phyloP scores from a whole-genome alignment of 495 filamentous ascomycete species.

The Penicillium bovifimosum region DNA sequence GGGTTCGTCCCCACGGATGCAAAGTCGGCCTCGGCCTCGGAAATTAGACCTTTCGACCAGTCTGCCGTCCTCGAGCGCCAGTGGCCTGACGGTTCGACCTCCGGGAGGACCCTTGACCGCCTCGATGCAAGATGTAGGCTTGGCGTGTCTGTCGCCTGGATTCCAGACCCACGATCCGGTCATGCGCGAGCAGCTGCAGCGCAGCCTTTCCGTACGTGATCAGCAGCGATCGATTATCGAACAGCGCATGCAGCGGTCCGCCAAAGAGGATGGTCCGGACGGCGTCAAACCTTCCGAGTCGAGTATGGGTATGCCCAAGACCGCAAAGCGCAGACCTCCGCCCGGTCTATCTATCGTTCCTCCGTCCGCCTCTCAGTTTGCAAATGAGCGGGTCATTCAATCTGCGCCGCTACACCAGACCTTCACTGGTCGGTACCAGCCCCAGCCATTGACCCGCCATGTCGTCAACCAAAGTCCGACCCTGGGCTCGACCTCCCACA shows the following conservation, averaged over 20 bases:
- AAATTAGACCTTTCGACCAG: slow-evolving; percentile 82
- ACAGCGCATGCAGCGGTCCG: slow-evolving; percentile 78
- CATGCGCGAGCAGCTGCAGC: slow-evolving; percentile 91
- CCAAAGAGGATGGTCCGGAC: slow-evolving; percentile 65
- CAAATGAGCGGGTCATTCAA: slow-evolving; percentile 92
- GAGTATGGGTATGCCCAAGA: slow-evolving; percentile 55
- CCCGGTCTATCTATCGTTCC: slow-evolving; percentile 93
- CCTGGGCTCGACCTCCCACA: slow-evolving; percentile 80
- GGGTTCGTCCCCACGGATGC: slow-evolving; percentile 72
- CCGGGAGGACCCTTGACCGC: slow-evolving; percentile 75
- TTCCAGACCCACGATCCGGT: slow-evolving; percentile 95
- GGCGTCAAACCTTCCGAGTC: slow-evolving; percentile 49
- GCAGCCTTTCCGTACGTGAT: slow-evolving; percentile 88
- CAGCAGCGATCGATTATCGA: slow-evolving; percentile 95
- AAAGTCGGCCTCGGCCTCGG: slow-evolving; percentile 74
- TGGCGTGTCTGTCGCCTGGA: slow-evolving; percentile 91
- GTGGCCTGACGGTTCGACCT: slow-evolving; percentile 52
- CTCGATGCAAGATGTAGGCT: slow-evolving; percentile 83
- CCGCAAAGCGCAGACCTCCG: slow-evolving; percentile 72
- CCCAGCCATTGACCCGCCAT: slow-evolving; percentile 76
- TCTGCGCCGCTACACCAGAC: slow-evolving; percentile 94
- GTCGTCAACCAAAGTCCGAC: slow-evolving; percentile 80
- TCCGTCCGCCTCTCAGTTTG: slow-evolving; percentile 91
- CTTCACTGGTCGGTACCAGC: slow-evolving; percentile 84
- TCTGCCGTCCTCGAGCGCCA: slow-evolving; percentile 54